A percentile compares a stretch with the other conserved stretches of the same genome.
These are phyloP conservation scores for Psidium friedrichsthalianum DNA, from an alignment of 345 rosid genomes.

Conservation along the genomic window DNA sequence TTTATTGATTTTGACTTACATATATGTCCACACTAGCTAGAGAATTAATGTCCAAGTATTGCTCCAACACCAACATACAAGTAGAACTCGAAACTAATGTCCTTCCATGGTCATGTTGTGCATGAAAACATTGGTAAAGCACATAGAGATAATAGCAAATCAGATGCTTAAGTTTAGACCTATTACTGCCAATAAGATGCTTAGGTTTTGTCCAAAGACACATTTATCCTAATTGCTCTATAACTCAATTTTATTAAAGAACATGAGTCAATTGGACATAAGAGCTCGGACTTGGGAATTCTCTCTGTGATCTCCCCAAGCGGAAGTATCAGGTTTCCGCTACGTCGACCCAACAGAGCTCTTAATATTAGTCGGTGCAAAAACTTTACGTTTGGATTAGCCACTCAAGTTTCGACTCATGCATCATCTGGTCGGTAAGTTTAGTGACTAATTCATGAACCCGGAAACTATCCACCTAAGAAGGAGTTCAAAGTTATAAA, in stretches of 20 bases:
- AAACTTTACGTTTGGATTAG: not conserved
- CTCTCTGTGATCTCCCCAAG: not conserved
- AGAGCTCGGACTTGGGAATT: not conserved
- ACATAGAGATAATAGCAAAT: not conserved
- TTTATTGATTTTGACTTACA: not conserved
- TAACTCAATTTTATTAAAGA: not conserved
- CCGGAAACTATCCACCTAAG: not conserved
- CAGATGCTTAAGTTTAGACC: not conserved
- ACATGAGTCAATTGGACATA: not conserved
- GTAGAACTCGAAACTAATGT: not conserved
- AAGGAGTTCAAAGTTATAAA: not conserved
- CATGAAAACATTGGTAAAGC: not conserved
- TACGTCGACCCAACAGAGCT: fast-evolving
- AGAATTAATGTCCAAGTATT: not conserved
- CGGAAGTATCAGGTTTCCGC: not conserved
- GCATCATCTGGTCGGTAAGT: not conserved
- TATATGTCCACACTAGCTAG: not conserved
- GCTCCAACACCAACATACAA: not conserved
- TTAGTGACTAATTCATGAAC: not conserved
- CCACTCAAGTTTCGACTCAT: not conserved
- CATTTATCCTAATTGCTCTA: not conserved
- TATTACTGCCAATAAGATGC: too few relatives aligned
- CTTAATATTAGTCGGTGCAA: not conserved
- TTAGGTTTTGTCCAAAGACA: not conserved
- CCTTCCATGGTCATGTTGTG: not conserved